Base-by-base conservation (phyloP, 169 alveolate genomes). In the Plasmodium coatneyi region DNA sequence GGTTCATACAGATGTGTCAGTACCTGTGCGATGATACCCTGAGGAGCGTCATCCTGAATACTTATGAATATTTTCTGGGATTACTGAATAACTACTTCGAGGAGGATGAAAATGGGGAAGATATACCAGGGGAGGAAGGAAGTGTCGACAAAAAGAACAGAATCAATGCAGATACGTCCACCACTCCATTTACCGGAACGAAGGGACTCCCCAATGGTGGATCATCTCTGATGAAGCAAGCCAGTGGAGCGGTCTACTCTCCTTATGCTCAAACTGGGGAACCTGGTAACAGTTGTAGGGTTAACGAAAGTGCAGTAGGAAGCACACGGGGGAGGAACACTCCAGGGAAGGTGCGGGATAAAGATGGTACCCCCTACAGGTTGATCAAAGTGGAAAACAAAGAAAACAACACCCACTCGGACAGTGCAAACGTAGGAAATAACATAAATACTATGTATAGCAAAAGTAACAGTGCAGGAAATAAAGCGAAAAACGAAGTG, bases 11-110 rank as follows among this genome's bases (percentile, higher is more conserved):
- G 12, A 0, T 86, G 43, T 49, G 93, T 60, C 93, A 86, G 30
- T 86, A 86, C 46, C 22, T 86, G 30, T 86, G 93, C 32, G 93
- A 86, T 19, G 66, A 86, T n/a, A 52, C 79, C 10, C 46, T 86
- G 46, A 34, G 87, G 70, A n/a, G 43, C 25, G 54, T 86, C 10
- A 74, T 86, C 16, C 60, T 86, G n/a, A 25, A 86, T 4, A 86
- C 93, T 3, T 86, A 86, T 22, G 80, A 74, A 5, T 30, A 86
- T 16, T 86, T 86, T 28, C 86, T 86, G 1, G 43, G 60, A 0
- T 25, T 74, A 0, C 71, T 86, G 5, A 74, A 86, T 34, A 34
- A 30, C 7, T 76, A 86, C 28, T 86, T 86, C 4, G 93, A 74
- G 66, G 76, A 66, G 36, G 76, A 66, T 5, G 1, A 66, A 66